Evolutionary conservation across 208 protist genomes (phyloP), one percentile per base, ranked within the genome.

Genomic region (Acanthamoeba divionensis): DNA sequence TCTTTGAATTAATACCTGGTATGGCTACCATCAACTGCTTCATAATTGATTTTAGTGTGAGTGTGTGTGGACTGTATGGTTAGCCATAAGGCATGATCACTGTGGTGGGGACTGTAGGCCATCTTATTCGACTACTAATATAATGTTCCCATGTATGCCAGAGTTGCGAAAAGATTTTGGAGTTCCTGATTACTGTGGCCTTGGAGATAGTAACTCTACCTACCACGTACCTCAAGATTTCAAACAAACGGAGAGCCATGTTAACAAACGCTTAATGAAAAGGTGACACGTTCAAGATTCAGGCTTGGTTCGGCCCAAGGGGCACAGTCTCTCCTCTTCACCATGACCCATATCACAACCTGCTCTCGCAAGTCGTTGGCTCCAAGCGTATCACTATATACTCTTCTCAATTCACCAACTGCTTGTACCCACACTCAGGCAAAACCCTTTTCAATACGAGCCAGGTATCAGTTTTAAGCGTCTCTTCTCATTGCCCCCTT

Each of bases 341-440:
- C 31, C 89, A 87, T 54, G 92, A 94, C 33, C 90, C 85, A 12
- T 79, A 91, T 18, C 26, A 94, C 47, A 94, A 94, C 45, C 52
- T 94, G 24, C 38, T 94, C 13, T 63, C 67, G 52, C 92, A 94
- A 85, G 90, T 94, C 0, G 90, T 94, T 21, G 92, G 92, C 10
- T 50, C 31, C 0, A 94, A 94, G 38, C 90, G 87, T 41, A 91
- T 94, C 7, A 21, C 41, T 38, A 45, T 94, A 2, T 94, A 90
- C 31, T 6, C 36, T 1, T 24, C 38, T 4, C 29, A 65, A 18
- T 36, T 92, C 48, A 90, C 92, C 2, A 24, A 52, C 18, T 38
- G 54, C 21, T 29, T 94, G 8, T 94, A 94, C 29, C 75, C 92
- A 1, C 83, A 88, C 41, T 5, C 36, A 13, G 41, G 29, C 10